Evolutionary conservation across 148 eudicot species (phyloP).

Genomic region (Chenopodium berlandieri): DNA sequence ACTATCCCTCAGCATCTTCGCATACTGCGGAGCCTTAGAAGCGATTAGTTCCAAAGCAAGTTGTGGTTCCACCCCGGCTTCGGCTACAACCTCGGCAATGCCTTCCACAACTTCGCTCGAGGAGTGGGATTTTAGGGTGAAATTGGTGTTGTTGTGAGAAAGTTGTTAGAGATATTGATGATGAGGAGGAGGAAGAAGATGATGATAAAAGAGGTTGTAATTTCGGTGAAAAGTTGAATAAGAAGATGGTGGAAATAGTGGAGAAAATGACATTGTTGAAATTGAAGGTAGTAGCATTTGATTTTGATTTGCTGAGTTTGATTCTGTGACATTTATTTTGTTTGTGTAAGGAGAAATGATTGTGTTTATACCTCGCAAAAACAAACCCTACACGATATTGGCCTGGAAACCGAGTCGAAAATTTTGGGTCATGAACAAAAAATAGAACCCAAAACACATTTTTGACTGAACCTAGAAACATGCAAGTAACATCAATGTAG

Average conservation of each 20-base stretch:
- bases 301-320: neutral
- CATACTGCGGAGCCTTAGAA: slow-evolving; percentile 46
- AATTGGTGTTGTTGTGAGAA: slow-evolving; percentile 6
- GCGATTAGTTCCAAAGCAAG: slow-evolving; percentile 42
- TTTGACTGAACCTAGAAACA: too few relatives aligned
- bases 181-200: neutral
- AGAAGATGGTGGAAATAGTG: neutral
- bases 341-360: too few relatives aligned
- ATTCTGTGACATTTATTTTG: too few relatives aligned
- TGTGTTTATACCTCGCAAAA: too few relatives aligned
- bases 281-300: neutral
- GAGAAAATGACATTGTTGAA: slow-evolving; percentile 16
- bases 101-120: slow-evolving; percentile 24
- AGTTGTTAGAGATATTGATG: neutral
- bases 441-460: too few relatives aligned
- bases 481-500: too few relatives aligned
- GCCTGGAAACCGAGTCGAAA: too few relatives aligned
- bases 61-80: slow-evolving; percentile 30
- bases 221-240: too few relatives aligned
- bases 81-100: slow-evolving; percentile 41
- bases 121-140: neutral
- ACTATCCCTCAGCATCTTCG: slow-evolving; percentile 52
- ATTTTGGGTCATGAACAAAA: too few relatives aligned
- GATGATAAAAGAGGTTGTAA: too few relatives aligned
- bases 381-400: too few relatives aligned